A percentile compares a stretch with the other conserved stretches of the same genome.
Conservation (phyloP, 192 early-diverging fungal species). For the Backusella tarrabulga region DNA sequence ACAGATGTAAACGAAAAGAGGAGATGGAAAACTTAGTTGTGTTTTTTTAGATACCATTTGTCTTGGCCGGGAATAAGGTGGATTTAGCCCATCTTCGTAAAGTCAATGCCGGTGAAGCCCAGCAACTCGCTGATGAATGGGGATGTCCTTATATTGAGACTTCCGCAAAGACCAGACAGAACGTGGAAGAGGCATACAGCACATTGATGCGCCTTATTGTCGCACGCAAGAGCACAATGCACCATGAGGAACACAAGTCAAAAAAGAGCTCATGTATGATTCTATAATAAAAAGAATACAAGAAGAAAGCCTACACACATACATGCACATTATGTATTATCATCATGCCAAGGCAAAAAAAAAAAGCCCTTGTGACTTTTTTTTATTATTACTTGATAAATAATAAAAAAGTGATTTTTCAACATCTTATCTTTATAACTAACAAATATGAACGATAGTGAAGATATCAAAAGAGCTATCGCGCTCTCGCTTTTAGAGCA, state of each 20-base stretch:
- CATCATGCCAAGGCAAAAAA: not conserved
- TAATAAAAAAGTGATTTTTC: not conserved
- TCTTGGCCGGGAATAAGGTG: slow-evolving; percentile 80
- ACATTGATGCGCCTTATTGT: slow-evolving; percentile 76
- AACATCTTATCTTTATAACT: not conserved
- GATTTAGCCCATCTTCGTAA: slow-evolving; percentile 62
- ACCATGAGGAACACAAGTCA: slow-evolving; percentile 21
- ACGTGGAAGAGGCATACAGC: slow-evolving; percentile 76
- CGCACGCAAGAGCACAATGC: slow-evolving; percentile 54
- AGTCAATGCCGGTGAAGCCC: slow-evolving; percentile 58
- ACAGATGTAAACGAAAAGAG: not conserved
- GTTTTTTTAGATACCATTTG: slow-evolving; percentile 63
- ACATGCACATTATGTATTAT: too few relatives aligned
- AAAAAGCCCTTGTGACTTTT: not conserved
- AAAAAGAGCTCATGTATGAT: slow-evolving; percentile 39
- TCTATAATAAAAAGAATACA: slow-evolving; percentile 18
- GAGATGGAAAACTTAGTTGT: not conserved
- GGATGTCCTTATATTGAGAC: slow-evolving; percentile 71
- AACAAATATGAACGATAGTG: not conserved
- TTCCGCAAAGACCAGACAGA: slow-evolving; percentile 72
- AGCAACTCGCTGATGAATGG: slow-evolving; percentile 62
- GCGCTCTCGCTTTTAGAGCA: slow-evolving; percentile 21
- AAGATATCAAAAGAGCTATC: slow-evolving; percentile 21
- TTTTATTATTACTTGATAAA: not conserved
- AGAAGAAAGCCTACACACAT: not conserved